Conservation (phyloP, 257 asterid genomes). For the Forsythia suspensa region DNA sequence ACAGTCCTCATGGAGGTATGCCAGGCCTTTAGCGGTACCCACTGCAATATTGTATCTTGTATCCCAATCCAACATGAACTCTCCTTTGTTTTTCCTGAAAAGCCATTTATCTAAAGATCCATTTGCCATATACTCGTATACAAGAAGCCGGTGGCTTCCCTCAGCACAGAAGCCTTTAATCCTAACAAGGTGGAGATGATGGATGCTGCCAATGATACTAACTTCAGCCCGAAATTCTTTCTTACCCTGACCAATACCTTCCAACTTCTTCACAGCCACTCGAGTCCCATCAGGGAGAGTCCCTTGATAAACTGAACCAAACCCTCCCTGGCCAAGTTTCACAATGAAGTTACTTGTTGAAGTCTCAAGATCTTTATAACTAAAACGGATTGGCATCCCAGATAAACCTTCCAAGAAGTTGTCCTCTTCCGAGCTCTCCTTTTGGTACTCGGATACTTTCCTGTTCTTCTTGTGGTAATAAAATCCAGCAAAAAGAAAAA, state of each 20-base stretch:
- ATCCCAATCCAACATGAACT: conserved; percentile 75
- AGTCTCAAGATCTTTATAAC: conserved; percentile 67
- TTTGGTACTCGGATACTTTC: conserved; percentile 47
- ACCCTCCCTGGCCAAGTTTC: conserved; percentile 98
- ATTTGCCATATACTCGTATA: conserved; percentile 85
- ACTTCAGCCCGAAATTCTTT: conserved; percentile 98
- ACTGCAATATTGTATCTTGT: conserved; percentile 68
- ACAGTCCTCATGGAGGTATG: conserved; percentile 85
- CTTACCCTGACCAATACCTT: conserved; percentile 95
- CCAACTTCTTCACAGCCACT: conserved; percentile 84
- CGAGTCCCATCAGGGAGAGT: conserved; percentile 70
- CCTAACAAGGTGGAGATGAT: conserved; percentile 81
- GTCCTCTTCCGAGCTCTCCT: conserved; percentile 79
- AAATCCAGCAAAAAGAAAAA: conserved; percentile 47
- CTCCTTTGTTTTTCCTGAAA: conserved; percentile 57
- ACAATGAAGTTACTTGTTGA: conserved; percentile 68
- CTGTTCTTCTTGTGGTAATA: conserved; percentile 36
- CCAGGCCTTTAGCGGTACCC: conserved; percentile 88
- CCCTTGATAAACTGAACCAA: conserved; percentile 91
- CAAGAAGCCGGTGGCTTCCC: conserved; percentile 87
- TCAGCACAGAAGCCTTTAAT: conserved; percentile 89
- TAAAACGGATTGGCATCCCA: conserved; percentile 93
- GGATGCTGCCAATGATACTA: conserved; percentile 95
- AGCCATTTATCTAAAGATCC: conserved; percentile 93
- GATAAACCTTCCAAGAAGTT: conserved; percentile 72